A percentile compares a stretch with the other conserved stretches of the same genome.
Evolutionary conservation across 768 basidiomycete species (phyloP).

Genomic region (Baorangia bicolor): DNA sequence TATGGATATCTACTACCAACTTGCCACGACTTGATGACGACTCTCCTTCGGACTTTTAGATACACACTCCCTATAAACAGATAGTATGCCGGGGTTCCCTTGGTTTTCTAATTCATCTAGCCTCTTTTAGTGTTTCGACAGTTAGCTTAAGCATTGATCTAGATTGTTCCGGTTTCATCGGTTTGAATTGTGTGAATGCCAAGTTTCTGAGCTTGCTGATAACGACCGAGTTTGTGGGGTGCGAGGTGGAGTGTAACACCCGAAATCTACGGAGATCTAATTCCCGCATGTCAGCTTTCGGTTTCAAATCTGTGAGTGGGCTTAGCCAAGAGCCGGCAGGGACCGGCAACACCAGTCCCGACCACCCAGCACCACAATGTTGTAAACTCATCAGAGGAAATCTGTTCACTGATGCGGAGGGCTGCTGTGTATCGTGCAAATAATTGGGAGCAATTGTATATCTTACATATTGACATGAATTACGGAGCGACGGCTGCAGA

Average conservation of each 20-base stretch:
- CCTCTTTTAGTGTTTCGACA: slow-evolving; percentile 9
- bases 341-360: neutral
- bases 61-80: slow-evolving; percentile 12
- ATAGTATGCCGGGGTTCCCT: neutral
- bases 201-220: neutral
- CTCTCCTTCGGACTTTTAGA: slow-evolving; percentile 15
- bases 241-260: neutral
- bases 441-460: neutral
- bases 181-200: neutral
- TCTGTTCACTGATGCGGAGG: neutral
- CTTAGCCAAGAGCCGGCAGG: neutral
- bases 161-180: neutral
- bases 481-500: neutral
- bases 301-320: neutral
- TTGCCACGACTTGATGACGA: slow-evolving; percentile 15
- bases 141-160: slow-evolving; percentile 8
- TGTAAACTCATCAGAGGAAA: neutral
- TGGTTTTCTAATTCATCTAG: slow-evolving; percentile 16
- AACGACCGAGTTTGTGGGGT: neutral
- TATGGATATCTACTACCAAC: slow-evolving; percentile 1
- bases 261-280: neutral
- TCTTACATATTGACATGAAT: neutral
- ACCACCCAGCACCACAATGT: neutral
- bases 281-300: neutral
- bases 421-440: neutral